Evolutionary conservation across 108 stramenopile genomes (phyloP).

Genomic region (Asterionellopsis glacialis): DNA sequence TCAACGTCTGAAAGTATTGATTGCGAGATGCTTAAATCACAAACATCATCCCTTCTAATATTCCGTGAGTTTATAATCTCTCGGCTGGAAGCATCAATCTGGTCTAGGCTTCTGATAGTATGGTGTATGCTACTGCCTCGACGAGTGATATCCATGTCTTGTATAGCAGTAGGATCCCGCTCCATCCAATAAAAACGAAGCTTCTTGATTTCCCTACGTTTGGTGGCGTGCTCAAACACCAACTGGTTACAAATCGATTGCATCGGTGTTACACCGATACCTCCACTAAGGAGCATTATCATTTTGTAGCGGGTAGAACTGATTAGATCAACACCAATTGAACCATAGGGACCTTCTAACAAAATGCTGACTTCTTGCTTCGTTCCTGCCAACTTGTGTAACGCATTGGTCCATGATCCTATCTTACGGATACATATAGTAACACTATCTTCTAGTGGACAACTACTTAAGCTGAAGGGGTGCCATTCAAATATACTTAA

Average conservation of each 20-base stretch:
- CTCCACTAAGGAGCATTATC: conserved; percentile 39
- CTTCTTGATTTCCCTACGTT: conserved; percentile 21
- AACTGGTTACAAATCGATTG: conserved; percentile 21
- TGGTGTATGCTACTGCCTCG: conserved; percentile 1
- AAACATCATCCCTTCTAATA: too few relatives aligned
- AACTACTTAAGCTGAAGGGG: conserved; percentile 27
- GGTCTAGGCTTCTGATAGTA: background rate
- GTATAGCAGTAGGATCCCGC: conserved; percentile 17
- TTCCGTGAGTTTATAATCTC: background rate
- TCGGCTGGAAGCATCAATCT: background rate
- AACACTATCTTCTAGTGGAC: conserved; percentile 12
- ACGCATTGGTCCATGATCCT: conserved; percentile 35
- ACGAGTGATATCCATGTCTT: conserved; percentile 2
- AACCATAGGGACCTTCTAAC: conserved; percentile 48
- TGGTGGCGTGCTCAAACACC: conserved; percentile 17
- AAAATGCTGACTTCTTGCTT: conserved; percentile 17
- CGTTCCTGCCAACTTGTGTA: conserved; percentile 22
- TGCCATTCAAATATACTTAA: conserved; percentile 30
- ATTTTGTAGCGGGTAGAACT: conserved; percentile 24
- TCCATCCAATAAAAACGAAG: conserved; percentile 36
- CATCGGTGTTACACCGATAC: conserved; percentile 46
- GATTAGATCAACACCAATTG: conserved; percentile 26
- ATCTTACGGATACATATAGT: conserved; percentile 37
- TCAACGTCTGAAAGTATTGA: too few relatives aligned
- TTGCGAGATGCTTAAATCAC: too few relatives aligned